Conservation (phyloP, 1,284 basidiomycete species). For the Ganoderma resinaceum region DNA sequence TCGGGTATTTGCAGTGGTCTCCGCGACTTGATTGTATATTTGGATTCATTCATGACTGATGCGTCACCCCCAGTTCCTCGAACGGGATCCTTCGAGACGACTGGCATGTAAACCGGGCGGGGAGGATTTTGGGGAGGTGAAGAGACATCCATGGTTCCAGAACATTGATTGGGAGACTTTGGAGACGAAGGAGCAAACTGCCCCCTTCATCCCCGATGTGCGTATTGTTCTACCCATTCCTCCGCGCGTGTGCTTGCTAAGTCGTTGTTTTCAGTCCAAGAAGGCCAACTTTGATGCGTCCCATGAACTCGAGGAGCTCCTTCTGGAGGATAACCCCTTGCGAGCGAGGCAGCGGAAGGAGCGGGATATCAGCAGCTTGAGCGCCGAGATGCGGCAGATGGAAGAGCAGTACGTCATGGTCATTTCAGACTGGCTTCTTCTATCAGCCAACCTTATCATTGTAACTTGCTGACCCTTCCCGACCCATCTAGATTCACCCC, state of each 20-base stretch:
- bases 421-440: constrained; percentile 11
- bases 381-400: constrained; percentile 94
- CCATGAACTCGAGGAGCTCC: constrained; percentile 94
- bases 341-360: constrained; percentile 94
- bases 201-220: constrained; percentile 95
- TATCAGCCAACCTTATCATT: constrained; percentile 9
- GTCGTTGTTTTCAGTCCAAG: constrained; percentile 69
- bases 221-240: constrained; percentile 39
- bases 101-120: constrained; percentile 84
- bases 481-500: constrained; percentile 56
- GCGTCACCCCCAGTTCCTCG: constrained; percentile 68
- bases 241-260: not conserved
- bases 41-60: constrained; percentile 19
- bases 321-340: constrained; percentile 96
- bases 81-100: constrained; percentile 84
- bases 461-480: not conserved
- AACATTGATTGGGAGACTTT: constrained; percentile 88
- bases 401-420: constrained; percentile 87
- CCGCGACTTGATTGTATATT: not conserved
- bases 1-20: not conserved
- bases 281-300: constrained; percentile 99
- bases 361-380: constrained; percentile 82
- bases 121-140: constrained; percentile 82
- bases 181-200: constrained; percentile 78
- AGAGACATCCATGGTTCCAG: constrained; percentile 87